Evolutionary conservation across 257 asterid species (phyloP).

Genomic region (Apocynum venetum): DNA sequence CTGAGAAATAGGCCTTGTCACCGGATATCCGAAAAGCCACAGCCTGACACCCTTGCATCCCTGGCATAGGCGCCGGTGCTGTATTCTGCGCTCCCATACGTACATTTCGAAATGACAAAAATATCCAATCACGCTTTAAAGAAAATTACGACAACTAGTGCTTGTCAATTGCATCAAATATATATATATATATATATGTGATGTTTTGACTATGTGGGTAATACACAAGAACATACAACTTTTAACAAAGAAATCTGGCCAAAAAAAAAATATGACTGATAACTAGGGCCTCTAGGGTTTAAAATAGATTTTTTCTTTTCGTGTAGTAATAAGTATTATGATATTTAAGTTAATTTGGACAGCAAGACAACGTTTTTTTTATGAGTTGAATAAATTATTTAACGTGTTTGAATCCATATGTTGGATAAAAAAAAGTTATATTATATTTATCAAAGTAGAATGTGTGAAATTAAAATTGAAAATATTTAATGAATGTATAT

Average conservation of each 20-base stretch:
- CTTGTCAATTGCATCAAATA: background rate
- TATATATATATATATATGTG: background rate
- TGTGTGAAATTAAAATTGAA: no score
- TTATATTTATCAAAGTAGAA: no score
- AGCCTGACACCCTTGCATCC: constrained; percentile 92
- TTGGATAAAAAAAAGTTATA: no score
- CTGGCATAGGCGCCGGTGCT: constrained; percentile 93
- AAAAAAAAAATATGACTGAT: background rate
- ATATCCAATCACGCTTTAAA: background rate
- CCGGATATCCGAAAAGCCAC: constrained; percentile 91
- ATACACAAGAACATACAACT: background rate
- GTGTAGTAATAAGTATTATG: no score
- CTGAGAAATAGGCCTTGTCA: constrained; percentile 80
- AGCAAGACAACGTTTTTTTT: no score
- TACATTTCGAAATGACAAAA: background rate
- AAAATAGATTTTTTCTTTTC: background rate
- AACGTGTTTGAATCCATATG: no score
- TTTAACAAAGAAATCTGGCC: background rate
- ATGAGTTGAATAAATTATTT: no score
- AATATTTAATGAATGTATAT: no score
- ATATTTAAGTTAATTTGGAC: no score
- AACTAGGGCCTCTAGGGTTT: background rate
- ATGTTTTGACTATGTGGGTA: background rate
- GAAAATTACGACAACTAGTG: background rate
- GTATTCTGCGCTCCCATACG: constrained; percentile 42